phyloP scores from a whole-genome alignment of 1,284 basidiomycete species.

The Leccinum griseonigrum region DNA sequence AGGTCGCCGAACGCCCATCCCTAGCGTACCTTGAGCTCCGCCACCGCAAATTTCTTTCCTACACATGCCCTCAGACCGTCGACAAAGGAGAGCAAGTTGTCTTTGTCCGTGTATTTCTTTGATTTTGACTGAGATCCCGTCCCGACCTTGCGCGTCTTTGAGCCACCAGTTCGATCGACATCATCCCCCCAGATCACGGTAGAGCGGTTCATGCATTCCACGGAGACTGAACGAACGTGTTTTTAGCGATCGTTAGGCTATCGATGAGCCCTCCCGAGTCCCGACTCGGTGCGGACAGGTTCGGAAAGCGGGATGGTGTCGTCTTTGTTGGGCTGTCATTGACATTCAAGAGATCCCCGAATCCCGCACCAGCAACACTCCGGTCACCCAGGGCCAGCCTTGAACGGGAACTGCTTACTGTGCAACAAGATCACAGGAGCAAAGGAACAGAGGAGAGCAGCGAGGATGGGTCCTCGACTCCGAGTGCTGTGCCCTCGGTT shows the following conservation, averaged over 20 bases:
- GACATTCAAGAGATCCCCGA: slow-evolving; percentile 23
- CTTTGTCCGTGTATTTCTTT: slow-evolving; percentile 40
- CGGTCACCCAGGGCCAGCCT: slow-evolving; percentile 22
- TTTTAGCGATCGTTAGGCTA: slow-evolving; percentile 42
- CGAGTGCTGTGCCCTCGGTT: slow-evolving; percentile 41
- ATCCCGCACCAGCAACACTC: slow-evolving; percentile 36
- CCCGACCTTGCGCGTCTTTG: slow-evolving; percentile 10
- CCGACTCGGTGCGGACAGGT: slow-evolving; percentile 10
- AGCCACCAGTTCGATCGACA: slow-evolving; percentile 40
- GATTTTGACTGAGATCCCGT: slow-evolving; percentile 24
- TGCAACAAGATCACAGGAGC: slow-evolving; percentile 23
- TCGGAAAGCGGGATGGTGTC: slow-evolving; percentile 49
- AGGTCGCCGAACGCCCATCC: not conserved
- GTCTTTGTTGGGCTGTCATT: slow-evolving; percentile 39
- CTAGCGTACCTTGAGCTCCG: slow-evolving; percentile 46
- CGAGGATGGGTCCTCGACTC: slow-evolving; percentile 16
- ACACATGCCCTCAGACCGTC: slow-evolving; percentile 42
- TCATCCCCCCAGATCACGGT: slow-evolving; percentile 38
- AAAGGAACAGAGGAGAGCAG: slow-evolving; percentile 17
- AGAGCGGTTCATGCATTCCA: slow-evolving; percentile 45
- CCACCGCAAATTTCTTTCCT: slow-evolving; percentile 41
- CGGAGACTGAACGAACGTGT: slow-evolving; percentile 41
- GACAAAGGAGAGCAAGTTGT: slow-evolving; percentile 40
- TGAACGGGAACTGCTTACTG: slow-evolving; percentile 18
- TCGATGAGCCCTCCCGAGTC: slow-evolving; percentile 36